phyloP scores from a whole-genome alignment of 176 grass and related monocot genomes.

The Pontederia crassipes region DNA sequence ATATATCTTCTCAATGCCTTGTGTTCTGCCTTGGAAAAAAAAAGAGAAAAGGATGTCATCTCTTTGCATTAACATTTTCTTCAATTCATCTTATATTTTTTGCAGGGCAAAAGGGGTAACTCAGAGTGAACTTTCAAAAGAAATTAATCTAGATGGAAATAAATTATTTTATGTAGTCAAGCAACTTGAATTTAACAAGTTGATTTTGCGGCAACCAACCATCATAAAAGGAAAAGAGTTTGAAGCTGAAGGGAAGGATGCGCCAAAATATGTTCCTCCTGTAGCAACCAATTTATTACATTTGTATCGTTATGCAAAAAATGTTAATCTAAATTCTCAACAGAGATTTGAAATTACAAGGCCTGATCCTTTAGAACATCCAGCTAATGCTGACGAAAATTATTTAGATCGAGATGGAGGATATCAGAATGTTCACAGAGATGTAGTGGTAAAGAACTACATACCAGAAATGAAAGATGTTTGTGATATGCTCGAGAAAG shows the following conservation, averaged over 20 bases:
- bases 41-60: slow-evolving; percentile 3
- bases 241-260: slow-evolving; percentile 34
- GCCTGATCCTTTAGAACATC: slow-evolving; percentile 37
- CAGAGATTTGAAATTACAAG: slow-evolving; percentile 88
- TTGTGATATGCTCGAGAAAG: slow-evolving; percentile 89
- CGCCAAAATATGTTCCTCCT: slow-evolving; percentile 49
- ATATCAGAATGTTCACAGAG: slow-evolving; percentile 41
- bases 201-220: slow-evolving; percentile 80
- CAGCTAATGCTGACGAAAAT: background rate
- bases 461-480: slow-evolving; percentile 93
- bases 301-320: slow-evolving; percentile 69
- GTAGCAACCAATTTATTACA: slow-evolving; percentile 74
- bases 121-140: slow-evolving; percentile 67
- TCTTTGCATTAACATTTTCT: slow-evolving; percentile 18
- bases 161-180: slow-evolving; percentile 91
- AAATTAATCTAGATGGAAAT: slow-evolving; percentile 69
- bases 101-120: slow-evolving; percentile 73
- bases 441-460: slow-evolving; percentile 63
- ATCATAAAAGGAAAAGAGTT: slow-evolving; percentile 66
- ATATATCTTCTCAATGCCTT: background rate
- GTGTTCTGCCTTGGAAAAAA: slow-evolving; percentile 4
- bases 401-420: slow-evolving; percentile 2
- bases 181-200: slow-evolving; percentile 49
- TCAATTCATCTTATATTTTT: background rate
- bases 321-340: slow-evolving; percentile 77